Base-by-base conservation (phyloP, 106 monocot species). In the Platanthera guangdongensis region DNA sequence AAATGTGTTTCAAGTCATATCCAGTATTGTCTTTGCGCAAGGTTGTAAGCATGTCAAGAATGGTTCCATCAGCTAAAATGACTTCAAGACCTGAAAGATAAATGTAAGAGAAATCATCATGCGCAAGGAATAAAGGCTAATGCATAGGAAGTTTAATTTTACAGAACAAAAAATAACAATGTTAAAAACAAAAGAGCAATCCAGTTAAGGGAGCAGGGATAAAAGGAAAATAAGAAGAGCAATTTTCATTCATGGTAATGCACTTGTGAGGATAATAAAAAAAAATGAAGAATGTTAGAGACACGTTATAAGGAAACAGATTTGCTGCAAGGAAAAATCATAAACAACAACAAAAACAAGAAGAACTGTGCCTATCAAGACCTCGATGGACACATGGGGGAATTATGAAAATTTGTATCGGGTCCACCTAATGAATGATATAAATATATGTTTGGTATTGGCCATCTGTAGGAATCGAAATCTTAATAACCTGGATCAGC, bases 1-100 rank as follows among this genome's bases (percentile, higher is more conserved):
- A 97, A 77, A 97, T 80, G 71, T 97, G 97, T 78, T 97, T 97
- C 78, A 97, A 83, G 80, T 97, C 91, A 81, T 94, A 97, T 86
- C 97, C 97, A 79, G 97, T 97, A 54, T 94, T 97, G 73, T 97
- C 97, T 84, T 97, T 97, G 53, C 89, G 89, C 68, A 97, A 84
- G 65, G 87, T 94, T 14, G 84, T 77, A 80, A 97, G 91, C 97
- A 97, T 94, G 78, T 97, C 91, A 48, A 97, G 83, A 74, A 92
- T 77, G 60, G 89, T 92, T 57, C 97, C 97, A 92, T 97, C 71
- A 49, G 97, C 89, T 70, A 94, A 84, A 46, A 92, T 91, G 74
- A 90, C 97, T 91, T 97, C 97, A 75, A 97, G 89, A 4, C 97
- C 97, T 97, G 76, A 76, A 90, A 76, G 13, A 72, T 6, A 72